Conservation (phyloP, 73 alveolate genomes). For the Paramecium pentaurelia region DNA sequence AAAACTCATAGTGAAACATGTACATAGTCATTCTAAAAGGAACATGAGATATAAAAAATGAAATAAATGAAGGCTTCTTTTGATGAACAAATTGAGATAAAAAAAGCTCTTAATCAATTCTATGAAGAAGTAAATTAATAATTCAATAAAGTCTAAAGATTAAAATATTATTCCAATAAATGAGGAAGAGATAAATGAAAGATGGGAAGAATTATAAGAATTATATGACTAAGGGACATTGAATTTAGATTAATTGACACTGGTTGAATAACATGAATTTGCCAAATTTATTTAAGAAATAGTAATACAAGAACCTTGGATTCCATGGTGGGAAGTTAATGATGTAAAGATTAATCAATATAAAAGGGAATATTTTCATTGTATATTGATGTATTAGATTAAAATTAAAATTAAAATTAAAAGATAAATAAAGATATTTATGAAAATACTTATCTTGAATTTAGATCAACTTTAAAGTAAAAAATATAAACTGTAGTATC, state of each 20-base stretch:
- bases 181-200: not conserved
- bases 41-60: not conserved
- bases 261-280: not conserved
- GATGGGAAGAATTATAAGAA: not conserved
- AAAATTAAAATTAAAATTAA: not conserved
- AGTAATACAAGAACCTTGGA: not conserved
- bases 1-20: not conserved
- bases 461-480: not conserved
- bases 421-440: not conserved
- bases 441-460: not conserved
- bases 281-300: not conserved
- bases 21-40: not conserved
- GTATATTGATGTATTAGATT: not conserved
- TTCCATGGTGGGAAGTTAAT: conserved; percentile 44
- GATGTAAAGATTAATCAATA: not conserved
- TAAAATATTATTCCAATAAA: conserved; percentile 18
- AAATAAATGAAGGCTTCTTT: conserved; percentile 9
- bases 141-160: not conserved
- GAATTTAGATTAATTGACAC: not conserved
- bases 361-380: not conserved
- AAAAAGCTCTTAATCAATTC: not conserved
- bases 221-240: not conserved
- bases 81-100: not conserved
- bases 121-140: not conserved
- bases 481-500: not conserved